A percentile compares a stretch with the other conserved stretches of the same genome.
Conservation (phyloP, 148 eudicot genomes). For the Diospyros kaki region DNA sequence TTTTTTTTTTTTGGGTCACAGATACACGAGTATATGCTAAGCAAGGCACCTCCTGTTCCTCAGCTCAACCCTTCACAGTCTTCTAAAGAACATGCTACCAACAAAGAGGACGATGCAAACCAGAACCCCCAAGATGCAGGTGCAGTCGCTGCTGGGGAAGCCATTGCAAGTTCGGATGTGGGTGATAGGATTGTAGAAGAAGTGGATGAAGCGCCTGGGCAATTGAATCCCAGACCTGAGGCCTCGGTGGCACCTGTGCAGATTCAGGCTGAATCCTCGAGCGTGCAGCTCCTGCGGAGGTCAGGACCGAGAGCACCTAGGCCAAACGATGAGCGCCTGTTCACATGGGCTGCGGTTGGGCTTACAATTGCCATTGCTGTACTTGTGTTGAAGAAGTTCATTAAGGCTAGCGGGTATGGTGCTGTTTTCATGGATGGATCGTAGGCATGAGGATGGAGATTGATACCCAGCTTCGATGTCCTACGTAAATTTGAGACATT, state of each 20-base stretch:
- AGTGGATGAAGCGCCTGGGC: constrained; percentile 29
- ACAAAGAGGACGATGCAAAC: constrained; percentile 22
- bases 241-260: constrained; percentile 26
- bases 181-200: constrained; percentile 43
- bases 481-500: constrained; percentile 1
- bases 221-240: constrained; percentile 29
- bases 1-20: constrained; percentile 13
- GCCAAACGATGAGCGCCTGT: constrained; percentile 75
- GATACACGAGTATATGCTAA: constrained; percentile 94
- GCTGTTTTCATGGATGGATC: constrained; percentile 75
- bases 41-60: constrained; percentile 82
- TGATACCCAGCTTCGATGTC: background rate
- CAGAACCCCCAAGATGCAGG: constrained; percentile 33
- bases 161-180: constrained; percentile 21
- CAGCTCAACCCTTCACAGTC: constrained; percentile 30
- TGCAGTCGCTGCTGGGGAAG: constrained; percentile 29
- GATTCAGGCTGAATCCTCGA: constrained; percentile 27
- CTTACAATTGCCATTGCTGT: constrained; percentile 72
- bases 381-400: constrained; percentile 79
- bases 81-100: constrained; percentile 35
- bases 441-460: constrained; percentile 19
- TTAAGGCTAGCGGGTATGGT: constrained; percentile 78
- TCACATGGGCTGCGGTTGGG: constrained; percentile 87
- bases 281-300: constrained; percentile 28
- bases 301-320: constrained; percentile 33